Base-by-base conservation (phyloP, 768 basidiomycete species). In the Astraeus odoratus region DNA sequence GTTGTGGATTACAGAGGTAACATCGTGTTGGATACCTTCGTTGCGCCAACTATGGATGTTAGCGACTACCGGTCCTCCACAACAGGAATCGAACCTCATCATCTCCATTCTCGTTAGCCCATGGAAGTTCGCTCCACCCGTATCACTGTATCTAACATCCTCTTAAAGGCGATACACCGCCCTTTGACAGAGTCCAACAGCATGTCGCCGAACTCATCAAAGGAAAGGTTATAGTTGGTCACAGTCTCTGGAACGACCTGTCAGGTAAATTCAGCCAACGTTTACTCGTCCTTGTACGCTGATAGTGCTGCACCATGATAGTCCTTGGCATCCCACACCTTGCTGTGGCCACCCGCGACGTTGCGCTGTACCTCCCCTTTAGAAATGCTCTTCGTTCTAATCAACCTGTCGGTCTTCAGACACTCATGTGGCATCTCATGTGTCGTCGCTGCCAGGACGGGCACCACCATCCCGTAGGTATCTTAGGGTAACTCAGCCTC, bases 371-470 rank as follows among this genome's bases (percentile, higher is more conserved):
- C 63, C 58, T 85, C 68, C 87, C 87, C 0, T 90, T 89, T 57
- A 75, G 84, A 56, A 83, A 79, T 45, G 76, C 83, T 1, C 65
- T 90, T 42, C 76, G 77, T 20, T 74, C 75, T 22, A 78, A 82
- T 56, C 81, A 84, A 52, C 61, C 79, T 39, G 67, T 87, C 49
- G 86, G 89, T 22, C 70, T 91, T 27, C 82, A 80, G 56, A 91
- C 89, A 4, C 70, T 91, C 13, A 77, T 81, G 59, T 89, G 85
- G 84, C 82, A 81, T 54, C 74, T 91, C 27, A 86, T 91, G 86
- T 74, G 77, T 45, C 74, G 87, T 54, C 76, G 81, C 24, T 84
- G 83, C 57, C 82, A 84, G 57, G 83, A 86, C 57, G 78, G 77
- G 24, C 73, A 79, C 44, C 72, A 78, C 52, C 77, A 87, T 60